Conservation (phyloP, 768 basidiomycete genomes). For the Lactarius deliciosus region DNA sequence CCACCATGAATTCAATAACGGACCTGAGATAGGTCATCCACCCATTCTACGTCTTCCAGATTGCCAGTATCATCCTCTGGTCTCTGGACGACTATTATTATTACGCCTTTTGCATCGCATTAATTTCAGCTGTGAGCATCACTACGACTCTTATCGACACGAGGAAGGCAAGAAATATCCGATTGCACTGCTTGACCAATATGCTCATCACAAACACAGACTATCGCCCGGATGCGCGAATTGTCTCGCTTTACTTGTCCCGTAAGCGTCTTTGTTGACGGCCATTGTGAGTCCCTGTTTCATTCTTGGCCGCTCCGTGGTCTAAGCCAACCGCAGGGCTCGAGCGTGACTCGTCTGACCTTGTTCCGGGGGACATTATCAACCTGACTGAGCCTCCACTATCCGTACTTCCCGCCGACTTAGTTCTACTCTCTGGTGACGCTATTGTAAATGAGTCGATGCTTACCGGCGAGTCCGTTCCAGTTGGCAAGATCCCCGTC, state of each 20-base stretch:
- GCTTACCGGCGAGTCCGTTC: conserved; percentile 98
- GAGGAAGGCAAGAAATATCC: conserved; percentile 59
- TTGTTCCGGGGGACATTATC: conserved; percentile 92
- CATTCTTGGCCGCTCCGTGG: conserved; percentile 1
- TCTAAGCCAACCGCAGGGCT: conserved; percentile 50
- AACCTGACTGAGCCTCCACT: conserved; percentile 81
- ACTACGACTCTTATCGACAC: conserved; percentile 88
- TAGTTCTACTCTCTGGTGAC: conserved; percentile 91
- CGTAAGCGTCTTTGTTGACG: conserved; percentile 66
- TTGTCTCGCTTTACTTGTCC: conserved; percentile 91
- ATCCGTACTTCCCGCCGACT: conserved; percentile 80
- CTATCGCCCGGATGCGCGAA: conserved; percentile 89
- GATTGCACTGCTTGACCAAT: background rate
- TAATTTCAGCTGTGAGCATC: conserved; percentile 86
- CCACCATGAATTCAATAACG: background rate
- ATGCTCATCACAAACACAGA: conserved; percentile 46
- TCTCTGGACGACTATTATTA: conserved; percentile 94
- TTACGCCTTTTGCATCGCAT: conserved; percentile 94
- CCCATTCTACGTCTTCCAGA: conserved; percentile 98
- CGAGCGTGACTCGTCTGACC: conserved; percentile 65
- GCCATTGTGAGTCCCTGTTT: conserved; percentile 43
- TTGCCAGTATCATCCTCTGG: conserved; percentile 93
- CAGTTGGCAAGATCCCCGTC: conserved; percentile 86
- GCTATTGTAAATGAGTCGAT: conserved; percentile 99
- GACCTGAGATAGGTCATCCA: conserved; percentile 72